A percentile compares a stretch with the other conserved stretches of the same genome.
Evolutionary conservation across 805 yeast species (phyloP).

Genomic region (Gaillardinia entomophila): DNA sequence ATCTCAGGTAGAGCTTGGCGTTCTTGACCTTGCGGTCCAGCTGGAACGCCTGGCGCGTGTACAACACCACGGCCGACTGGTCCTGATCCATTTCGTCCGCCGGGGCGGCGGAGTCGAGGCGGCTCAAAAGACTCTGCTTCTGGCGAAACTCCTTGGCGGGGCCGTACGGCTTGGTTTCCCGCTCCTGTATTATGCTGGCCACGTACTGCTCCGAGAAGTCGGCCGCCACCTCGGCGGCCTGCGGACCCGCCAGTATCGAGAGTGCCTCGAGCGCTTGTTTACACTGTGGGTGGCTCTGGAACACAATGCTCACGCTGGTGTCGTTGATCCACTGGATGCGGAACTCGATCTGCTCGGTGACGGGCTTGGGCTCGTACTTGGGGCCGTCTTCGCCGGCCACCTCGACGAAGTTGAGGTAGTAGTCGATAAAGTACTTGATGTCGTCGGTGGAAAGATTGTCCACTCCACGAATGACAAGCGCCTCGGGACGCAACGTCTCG

Average conservation of each 20-base stretch:
- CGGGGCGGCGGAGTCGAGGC: conserved; percentile 15
- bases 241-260: conserved; percentile 16
- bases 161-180: conserved; percentile 36
- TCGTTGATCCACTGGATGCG: conserved; percentile 66
- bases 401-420: conserved; percentile 31
- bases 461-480: conserved; percentile 53
- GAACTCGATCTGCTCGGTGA: conserved; percentile 29
- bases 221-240: conserved; percentile 6
- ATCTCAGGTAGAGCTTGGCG: conserved; percentile 54
- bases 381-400: conserved; percentile 9
- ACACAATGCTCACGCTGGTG: conserved; percentile 49
- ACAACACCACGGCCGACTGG: conserved; percentile 29
- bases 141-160: conserved; percentile 29
- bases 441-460: conserved; percentile 58
- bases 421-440: conserved; percentile 50
- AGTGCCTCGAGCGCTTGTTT: conserved; percentile 29
- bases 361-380: conserved; percentile 17
- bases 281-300: conserved; percentile 39
- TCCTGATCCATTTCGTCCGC: conserved; percentile 32
- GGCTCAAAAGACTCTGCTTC: conserved; percentile 22
- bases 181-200: conserved; percentile 25
- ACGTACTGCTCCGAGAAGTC: conserved; percentile 13
- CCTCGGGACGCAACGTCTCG: conserved; percentile 38
- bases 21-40: conserved; percentile 54
- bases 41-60: conserved; percentile 45